These are phyloP conservation scores for Geotrichum citri-aurantii DNA, from an alignment of 1,139 yeast species.

Conservation along the genomic window DNA sequence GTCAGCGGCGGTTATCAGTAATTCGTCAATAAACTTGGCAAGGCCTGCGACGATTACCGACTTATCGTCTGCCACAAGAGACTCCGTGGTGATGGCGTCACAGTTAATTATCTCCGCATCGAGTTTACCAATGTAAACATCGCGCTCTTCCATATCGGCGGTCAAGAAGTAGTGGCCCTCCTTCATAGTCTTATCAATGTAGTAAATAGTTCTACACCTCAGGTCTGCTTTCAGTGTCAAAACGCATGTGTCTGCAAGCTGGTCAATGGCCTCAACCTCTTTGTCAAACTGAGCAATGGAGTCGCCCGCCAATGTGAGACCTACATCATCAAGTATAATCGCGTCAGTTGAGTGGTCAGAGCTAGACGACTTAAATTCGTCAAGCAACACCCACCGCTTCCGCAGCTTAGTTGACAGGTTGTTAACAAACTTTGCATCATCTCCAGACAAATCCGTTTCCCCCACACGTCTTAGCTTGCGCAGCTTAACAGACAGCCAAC, in stretches of 20 bases:
- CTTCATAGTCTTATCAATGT: constrained; percentile 45
- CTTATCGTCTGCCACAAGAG: constrained; percentile 30
- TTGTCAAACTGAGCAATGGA: constrained; percentile 46
- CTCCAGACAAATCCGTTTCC: neutral
- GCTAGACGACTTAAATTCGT: constrained; percentile 22
- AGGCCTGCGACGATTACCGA: constrained; percentile 45
- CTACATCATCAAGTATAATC: constrained; percentile 16
- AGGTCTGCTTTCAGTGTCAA: constrained; percentile 61
- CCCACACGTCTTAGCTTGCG: constrained; percentile 10
- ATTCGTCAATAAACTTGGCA: constrained; percentile 50
- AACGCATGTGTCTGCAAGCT: constrained; percentile 46
- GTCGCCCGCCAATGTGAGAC: constrained; percentile 33
- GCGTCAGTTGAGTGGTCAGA: constrained; percentile 14
- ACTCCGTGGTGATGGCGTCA: constrained; percentile 40
- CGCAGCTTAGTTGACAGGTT: constrained; percentile 19
- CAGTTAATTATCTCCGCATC: constrained; percentile 53
- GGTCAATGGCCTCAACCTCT: constrained; percentile 43
- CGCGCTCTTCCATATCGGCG: constrained; percentile 59
- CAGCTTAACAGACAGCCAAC: constrained; percentile 15
- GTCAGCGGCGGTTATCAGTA: constrained; percentile 56
- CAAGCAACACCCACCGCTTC: constrained; percentile 33
- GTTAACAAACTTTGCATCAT: neutral
- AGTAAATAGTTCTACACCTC: constrained; percentile 56
- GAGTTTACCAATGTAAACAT: constrained; percentile 49
- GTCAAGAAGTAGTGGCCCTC: constrained; percentile 39